phyloP scores from a whole-genome alignment of 768 basidiomycete species.

The Rhodosporidiobolus odoratus region DNA sequence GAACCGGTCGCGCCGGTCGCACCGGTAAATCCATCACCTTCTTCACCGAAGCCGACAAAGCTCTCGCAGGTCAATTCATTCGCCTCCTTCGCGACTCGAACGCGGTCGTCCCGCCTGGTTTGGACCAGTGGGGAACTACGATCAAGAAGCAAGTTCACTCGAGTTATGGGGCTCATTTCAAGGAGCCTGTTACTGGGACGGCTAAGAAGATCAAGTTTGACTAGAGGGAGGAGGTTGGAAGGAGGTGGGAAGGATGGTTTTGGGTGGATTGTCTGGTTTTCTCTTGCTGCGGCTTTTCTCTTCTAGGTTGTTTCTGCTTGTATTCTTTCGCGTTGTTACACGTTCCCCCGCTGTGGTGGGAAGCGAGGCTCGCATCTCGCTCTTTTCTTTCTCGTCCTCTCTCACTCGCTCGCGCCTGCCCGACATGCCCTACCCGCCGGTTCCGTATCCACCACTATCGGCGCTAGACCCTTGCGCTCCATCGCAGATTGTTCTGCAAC shows the following conservation, averaged over 20 bases:
- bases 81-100: conserved; percentile 82
- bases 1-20: conserved; percentile 76
- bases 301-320: background rate
- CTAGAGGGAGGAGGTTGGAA: conserved; percentile 27
- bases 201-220: conserved; percentile 53
- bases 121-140: conserved; percentile 62
- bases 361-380: too few species aligned
- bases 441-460: background rate
- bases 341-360: too few species aligned
- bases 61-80: conserved; percentile 74
- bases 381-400: background rate
- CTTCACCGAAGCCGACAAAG: conserved; percentile 75
- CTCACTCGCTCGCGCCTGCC: background rate
- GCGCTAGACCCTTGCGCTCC: background rate
- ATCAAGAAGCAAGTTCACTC: conserved; percentile 90
- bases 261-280: background rate
- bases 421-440: background rate
- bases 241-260: background rate
- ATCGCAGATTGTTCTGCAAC: background rate
- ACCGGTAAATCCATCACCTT: conserved; percentile 89
- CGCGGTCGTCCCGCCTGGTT: conserved; percentile 62
- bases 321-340: background rate
- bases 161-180: conserved; percentile 60
- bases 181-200: conserved; percentile 49
- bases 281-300: background rate